Evolutionary conservation across 2,329 filamentous ascomycete species (phyloP), one percentile per base, ranked within the genome.

Genomic region (Pyrenophora tritici-repentis): DNA sequence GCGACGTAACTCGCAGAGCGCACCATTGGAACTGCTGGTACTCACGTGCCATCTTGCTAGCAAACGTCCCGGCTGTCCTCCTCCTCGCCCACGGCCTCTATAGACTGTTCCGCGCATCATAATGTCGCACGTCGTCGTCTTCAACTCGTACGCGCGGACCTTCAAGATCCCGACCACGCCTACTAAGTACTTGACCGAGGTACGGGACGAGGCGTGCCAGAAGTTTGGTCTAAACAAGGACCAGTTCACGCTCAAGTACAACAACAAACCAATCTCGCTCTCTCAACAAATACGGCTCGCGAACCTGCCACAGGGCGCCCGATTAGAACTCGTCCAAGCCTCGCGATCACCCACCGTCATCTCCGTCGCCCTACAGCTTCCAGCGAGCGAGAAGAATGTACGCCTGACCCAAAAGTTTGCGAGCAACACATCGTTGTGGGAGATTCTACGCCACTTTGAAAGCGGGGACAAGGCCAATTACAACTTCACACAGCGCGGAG

Each of bases 381-480:
- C 91, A 3, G 45, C 45, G 9, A 40, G 34, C 17, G 50, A 53
- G 31, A 43, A 49, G 40, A 81, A 86, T 31, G 83, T 86, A 17
- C 85, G 91, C 24, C 75, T 96, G 34, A 84, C 86, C 48, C 87
- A 94, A 70, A 96, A 94, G 69, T 91, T 97, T 55, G 86, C 92
- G 1, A 96, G 89, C 72, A 88, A 90, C 59, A 90, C 90, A 31
- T 90, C 91, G 14, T 72, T 99, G 73, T 99, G 94, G 94, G 84
- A 91, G 61, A 80, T 97, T 22, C 72, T 99, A 49, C 87, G 94
- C 53, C 90, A 94, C 68, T 96, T 97, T 60, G 94, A 99, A 75
- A 88, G 88, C 57, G 63, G 57, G 3, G 39, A 67, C 42, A 65
- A 60, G 13, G 42, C 61, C 39, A 70, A 84, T 79, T 72, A 78